Evolutionary conservation across 805 yeast species (phyloP), one percentile per base, ranked within the genome.

Genomic region (Maudiozyma barnettii): DNA sequence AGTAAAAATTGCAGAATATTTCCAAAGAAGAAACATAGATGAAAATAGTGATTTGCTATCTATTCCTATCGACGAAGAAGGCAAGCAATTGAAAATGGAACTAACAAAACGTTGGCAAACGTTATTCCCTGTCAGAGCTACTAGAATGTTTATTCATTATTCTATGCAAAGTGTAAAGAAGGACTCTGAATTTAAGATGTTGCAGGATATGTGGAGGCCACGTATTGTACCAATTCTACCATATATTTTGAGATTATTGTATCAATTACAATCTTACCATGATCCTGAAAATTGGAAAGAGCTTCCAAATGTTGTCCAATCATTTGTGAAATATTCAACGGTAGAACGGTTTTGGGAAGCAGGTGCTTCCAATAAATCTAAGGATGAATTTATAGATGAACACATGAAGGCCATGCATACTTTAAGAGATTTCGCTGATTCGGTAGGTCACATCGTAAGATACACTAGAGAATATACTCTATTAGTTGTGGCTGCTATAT

Each of bases 281-380:
- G 86, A 93, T 58, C 96, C 98, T 0, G 83, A 74, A 12, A 91
- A 91, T 64, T 91, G 99, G 98, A 72, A 71, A 13, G 85, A 79
- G 37, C 71, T 93, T 43, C 98, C 99, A 0, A 76, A 75, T 2
- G 95, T 88, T 48, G 98, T 93, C 1, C 96, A 87, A 63, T 74
- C 91, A 1, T 91, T 95, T 70, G 96, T 91, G n/a, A 77, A 78
- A 53, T 83, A 87, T 57, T 83, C 95, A 50, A 84, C 95, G 44
- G 80, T 82, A 61, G 99, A 93, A 68, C 74, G 98, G 58, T 93
- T 93, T 64, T 93, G 99, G 99, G 98, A 95, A 61, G 95, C 89
- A 51, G 99, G 99, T 16, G 95, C 95, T 20, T 86, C 96, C 1
- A 84, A 86, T 49, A 95, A 93, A 66, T 81, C 95, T 2, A 84